Percentiles rank a stretch among this genome's conserved stretches.
These are phyloP conservation scores for Crotalaria pallida DNA, from an alignment of 306 rosid genomes.

Conservation along the genomic window DNA sequence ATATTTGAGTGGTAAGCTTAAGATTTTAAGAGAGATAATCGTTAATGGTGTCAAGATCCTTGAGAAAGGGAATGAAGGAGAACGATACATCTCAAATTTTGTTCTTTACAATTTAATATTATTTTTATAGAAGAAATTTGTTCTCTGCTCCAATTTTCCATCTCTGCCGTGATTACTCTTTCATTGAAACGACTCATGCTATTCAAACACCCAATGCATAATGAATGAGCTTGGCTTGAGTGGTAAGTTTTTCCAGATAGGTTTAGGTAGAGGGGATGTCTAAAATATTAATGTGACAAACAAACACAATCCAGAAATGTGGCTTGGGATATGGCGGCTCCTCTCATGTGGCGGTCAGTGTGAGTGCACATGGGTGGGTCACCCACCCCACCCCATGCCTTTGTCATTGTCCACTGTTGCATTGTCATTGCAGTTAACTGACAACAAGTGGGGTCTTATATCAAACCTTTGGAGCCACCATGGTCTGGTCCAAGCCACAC, in stretches of 20 bases:
- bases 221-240: neutral
- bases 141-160: neutral
- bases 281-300: conserved; percentile 10
- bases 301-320: neutral
- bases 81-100: neutral
- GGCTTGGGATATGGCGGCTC: conserved; percentile 28
- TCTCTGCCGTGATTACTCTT: neutral
- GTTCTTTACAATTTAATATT: neutral
- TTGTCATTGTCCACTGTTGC: conserved; percentile 20
- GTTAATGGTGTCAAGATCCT: too few species aligned
- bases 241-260: too few species aligned
- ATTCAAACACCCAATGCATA: neutral
- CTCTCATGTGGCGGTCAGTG: conserved; percentile 29
- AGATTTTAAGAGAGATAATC: too few species aligned
- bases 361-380: conserved; percentile 42
- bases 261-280: neutral
- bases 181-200: neutral
- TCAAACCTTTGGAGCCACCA: conserved; percentile 15
- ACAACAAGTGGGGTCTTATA: conserved; percentile 22
- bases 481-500: conserved; percentile 16
- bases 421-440: conserved; percentile 1
- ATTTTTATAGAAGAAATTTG: neutral
- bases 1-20: neutral
- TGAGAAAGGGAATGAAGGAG: neutral
- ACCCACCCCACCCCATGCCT: conserved; percentile 13